Conservation (phyloP, 2,329 filamentous ascomycete genomes). For the Fusarium equiseti region DNA sequence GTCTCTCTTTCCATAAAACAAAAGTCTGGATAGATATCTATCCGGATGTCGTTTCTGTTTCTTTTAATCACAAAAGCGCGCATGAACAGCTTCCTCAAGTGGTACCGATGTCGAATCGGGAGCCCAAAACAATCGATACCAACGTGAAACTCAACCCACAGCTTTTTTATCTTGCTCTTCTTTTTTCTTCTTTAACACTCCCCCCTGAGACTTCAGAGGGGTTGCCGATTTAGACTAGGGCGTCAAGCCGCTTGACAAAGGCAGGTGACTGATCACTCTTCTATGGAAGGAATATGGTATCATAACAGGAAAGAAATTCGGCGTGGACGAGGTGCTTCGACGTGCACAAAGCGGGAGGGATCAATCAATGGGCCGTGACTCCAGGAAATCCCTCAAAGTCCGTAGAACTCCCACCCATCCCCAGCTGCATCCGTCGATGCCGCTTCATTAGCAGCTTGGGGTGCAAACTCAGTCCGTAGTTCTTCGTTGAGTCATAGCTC, state of each 20-base stretch:
- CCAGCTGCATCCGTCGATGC: conserved; percentile 46
- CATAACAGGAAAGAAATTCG: conserved; percentile 50
- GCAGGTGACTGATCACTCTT: conserved; percentile 40
- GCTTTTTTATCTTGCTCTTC: conserved; percentile 24
- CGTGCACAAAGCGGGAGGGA: background rate
- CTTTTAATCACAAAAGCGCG: conserved; percentile 36
- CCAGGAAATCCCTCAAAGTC: conserved; percentile 57
- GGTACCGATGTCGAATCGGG: conserved; percentile 4
- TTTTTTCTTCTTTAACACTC: conserved; percentile 2
- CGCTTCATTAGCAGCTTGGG: conserved; percentile 49
- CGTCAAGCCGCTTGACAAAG: conserved; percentile 29
- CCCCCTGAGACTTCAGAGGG: conserved; percentile 21
- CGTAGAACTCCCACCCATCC: conserved; percentile 77
- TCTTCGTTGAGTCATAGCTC: conserved; percentile 87
- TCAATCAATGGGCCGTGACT: background rate
- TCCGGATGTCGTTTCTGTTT: conserved; percentile 33
- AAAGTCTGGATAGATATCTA: conserved; percentile 19
- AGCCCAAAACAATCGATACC: conserved; percentile 12
- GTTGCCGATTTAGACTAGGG: conserved; percentile 25
- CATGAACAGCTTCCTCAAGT: conserved; percentile 10
- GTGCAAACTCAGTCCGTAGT: conserved; percentile 71
- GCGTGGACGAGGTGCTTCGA: conserved; percentile 27
- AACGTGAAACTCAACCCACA: conserved; percentile 16
- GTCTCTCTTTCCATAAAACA: background rate
- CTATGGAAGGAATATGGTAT: conserved; percentile 50